Conservation (phyloP, 345 rosid species). For the Brassica rapa region DNA sequence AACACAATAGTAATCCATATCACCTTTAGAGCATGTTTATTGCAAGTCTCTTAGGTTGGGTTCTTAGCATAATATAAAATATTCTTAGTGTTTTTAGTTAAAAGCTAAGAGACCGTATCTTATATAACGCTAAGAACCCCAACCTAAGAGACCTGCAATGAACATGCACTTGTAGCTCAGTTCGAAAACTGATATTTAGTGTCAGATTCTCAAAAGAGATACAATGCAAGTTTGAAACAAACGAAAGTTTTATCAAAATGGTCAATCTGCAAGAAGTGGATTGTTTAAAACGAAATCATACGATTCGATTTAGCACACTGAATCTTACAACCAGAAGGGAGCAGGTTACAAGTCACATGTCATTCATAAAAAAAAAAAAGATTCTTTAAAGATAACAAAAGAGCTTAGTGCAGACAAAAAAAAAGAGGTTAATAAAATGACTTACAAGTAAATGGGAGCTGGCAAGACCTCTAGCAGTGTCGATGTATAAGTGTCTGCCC, state of each 20-base stretch:
- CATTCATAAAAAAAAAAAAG: not conserved
- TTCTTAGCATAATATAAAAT: too few relatives aligned
- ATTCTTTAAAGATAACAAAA: not conserved
- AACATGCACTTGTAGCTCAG: not conserved
- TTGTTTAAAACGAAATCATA: not conserved
- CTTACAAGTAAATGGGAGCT: conserved; percentile 72
- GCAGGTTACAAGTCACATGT: not conserved
- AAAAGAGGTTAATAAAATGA: conserved; percentile 8
- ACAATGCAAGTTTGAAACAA: not conserved
- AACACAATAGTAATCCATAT: not conserved
- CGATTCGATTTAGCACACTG: not conserved
- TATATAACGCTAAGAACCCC: too few relatives aligned
- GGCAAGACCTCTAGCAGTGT: conserved; percentile 77
- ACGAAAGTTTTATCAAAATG: not conserved
- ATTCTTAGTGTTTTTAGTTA: too few relatives aligned
- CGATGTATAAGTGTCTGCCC: conserved; percentile 90
- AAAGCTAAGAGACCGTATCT: too few relatives aligned
- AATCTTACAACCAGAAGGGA: not conserved
- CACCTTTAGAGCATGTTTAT: too few relatives aligned
- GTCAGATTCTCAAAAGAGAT: not conserved
- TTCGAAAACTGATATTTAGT: not conserved
- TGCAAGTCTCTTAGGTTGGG: too few relatives aligned
- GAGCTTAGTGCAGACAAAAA: not conserved
- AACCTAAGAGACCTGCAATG: too few relatives aligned
- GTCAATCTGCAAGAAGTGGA: not conserved